Conservation (phyloP, 345 rosid genomes). For the Euphorbia tirucalli region DNA sequence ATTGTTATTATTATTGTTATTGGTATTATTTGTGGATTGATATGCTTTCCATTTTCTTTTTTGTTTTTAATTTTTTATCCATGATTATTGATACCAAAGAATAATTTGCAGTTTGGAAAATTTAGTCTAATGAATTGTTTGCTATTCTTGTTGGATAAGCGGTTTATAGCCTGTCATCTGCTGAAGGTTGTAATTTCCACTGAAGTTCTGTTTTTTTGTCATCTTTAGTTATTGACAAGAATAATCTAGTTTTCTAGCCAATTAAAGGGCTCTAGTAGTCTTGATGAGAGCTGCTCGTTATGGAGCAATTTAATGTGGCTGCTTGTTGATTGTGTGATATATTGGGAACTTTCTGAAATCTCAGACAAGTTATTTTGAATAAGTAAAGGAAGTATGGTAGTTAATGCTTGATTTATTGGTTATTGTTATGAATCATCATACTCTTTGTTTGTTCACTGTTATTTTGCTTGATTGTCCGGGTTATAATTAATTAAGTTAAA, state of each 20-base stretch:
- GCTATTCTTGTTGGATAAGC: not conserved
- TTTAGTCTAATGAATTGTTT: too few relatives aligned
- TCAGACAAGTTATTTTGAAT: not conserved
- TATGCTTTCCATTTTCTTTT: not conserved
- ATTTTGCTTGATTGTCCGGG: too few relatives aligned
- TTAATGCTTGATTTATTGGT: not conserved
- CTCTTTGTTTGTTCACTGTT: too few relatives aligned
- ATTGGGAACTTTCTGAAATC: not conserved
- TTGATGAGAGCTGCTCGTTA: not conserved
- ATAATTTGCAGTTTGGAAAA: too few relatives aligned
- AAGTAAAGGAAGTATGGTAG: not conserved
- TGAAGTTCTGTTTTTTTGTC: not conserved
- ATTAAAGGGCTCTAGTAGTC: not conserved
- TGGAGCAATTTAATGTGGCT: not conserved
- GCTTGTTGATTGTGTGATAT: not conserved
- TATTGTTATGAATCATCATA: too few relatives aligned
- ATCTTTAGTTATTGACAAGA: not conserved
- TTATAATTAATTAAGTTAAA: not conserved
- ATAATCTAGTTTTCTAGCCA: not conserved
- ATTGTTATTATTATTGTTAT: too few relatives aligned
- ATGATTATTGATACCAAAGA: not conserved
- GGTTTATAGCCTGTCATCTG: not conserved
- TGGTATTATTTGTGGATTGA: not conserved
- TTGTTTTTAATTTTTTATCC: too few relatives aligned
- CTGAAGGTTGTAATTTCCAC: not conserved